Percentiles rank a stretch among this genome's conserved stretches.
These are phyloP conservation scores for Backusella mclennaniae DNA, from an alignment of 192 early-diverging fungal species.

Conservation along the genomic window DNA sequence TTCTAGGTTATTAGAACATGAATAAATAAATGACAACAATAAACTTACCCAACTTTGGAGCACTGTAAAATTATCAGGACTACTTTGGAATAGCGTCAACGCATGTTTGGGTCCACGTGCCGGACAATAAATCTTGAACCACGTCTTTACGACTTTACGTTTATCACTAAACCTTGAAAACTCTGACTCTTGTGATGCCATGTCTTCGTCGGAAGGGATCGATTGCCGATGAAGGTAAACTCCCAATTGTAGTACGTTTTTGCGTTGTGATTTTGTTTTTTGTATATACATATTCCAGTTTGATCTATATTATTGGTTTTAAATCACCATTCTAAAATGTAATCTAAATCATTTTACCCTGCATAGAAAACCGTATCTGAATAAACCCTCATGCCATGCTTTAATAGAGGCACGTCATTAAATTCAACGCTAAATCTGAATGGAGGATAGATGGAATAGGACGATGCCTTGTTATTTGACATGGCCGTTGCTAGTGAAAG, in stretches of 20 bases:
- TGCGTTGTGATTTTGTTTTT: slow-evolving; percentile 42
- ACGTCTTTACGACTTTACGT: slow-evolving; percentile 46
- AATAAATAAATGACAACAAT: not conserved
- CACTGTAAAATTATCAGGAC: slow-evolving; percentile 51
- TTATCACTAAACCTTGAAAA: slow-evolving; percentile 45
- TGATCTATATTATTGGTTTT: slow-evolving; percentile 34
- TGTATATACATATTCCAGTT: slow-evolving; percentile 60
- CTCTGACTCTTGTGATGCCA: not conserved
- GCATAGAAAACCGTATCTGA: slow-evolving; percentile 52
- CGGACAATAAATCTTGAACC: slow-evolving; percentile 58
- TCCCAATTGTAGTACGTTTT: slow-evolving; percentile 41
- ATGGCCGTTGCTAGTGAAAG: slow-evolving; percentile 2
- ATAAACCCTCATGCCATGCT: slow-evolving; percentile 39
- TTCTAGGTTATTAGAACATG: not conserved
- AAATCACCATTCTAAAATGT: too few species aligned
- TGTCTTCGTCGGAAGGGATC: slow-evolving; percentile 9
- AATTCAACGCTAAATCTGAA: slow-evolving; percentile 56
- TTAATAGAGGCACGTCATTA: slow-evolving; percentile 34
- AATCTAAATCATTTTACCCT: slow-evolving; percentile 35
- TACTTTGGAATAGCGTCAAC: slow-evolving; percentile 53
- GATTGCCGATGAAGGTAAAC: slow-evolving; percentile 54
- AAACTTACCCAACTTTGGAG: slow-evolving; percentile 54
- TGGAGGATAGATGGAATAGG: slow-evolving; percentile 44
- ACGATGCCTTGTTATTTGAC: not conserved
- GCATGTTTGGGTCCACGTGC: slow-evolving; percentile 44